Evolutionary conservation across 495 filamentous ascomycete genomes (phyloP), one percentile per base, ranked within the genome.

Genomic region (Penicillium chermesinum): DNA sequence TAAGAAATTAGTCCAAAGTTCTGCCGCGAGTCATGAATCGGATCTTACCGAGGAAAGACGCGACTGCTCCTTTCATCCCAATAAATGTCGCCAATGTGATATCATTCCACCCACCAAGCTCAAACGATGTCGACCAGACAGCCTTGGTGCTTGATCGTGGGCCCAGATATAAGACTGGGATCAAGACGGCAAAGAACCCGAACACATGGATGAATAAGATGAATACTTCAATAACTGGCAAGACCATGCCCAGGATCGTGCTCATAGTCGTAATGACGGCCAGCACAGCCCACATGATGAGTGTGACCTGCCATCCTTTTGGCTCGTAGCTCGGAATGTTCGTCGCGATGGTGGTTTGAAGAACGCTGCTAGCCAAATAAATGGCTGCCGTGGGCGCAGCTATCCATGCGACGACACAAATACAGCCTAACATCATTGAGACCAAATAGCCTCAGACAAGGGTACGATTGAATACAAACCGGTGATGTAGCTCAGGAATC

Each of bases 271-370:
- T 40, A 13, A 16, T 19, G 2, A 40, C 7, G 13, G 14, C 38
- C 16, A 40, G 20, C 1, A 40, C 12, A 13, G 38, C 38, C 38
- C 38, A 40, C 38, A 40, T 40, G 9, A 40, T 40, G 20, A 40
- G 38, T 1, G 38, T 40, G 38, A 40, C 38, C 7, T 40, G 38
- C 38, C 38, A 40, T 40, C 38, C 38, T 20, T 40, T 20, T 14
- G 38, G 38, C 10, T 40, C 17, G 12, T 40, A 40, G 5, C 20
- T 16, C 1, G 38, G 38, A 20, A 19, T 40, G 17, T 20, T 40
- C 5, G 38, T 18, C 20, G 38, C 38, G 14, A 40, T 20, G 9
- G 38, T 40, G 38, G 15, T 40, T 19, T 40, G 38, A 40, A 40
- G 38, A 18, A 40, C 38, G 20, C 38, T 40, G 20, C 38, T 19